Evolutionary conservation across 495 filamentous ascomycete genomes (phyloP).

Genomic region (Cercophora newfieldiana): DNA sequence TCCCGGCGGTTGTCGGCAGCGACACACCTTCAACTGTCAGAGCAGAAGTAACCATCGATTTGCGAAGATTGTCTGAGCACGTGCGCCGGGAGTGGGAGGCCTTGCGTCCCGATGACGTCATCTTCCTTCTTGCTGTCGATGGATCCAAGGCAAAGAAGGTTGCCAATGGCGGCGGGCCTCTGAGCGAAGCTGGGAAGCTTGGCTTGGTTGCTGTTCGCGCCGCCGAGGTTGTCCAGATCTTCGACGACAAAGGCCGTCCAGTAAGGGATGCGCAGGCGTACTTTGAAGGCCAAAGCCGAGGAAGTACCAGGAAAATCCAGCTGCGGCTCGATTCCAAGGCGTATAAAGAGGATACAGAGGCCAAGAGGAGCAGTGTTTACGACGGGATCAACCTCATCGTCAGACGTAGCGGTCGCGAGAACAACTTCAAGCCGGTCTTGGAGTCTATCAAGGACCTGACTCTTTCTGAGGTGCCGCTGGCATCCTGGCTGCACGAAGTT

Average conservation of each 20-base stretch:
- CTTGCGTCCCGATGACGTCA: slow-evolving; percentile 81
- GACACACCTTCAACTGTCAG: slow-evolving; percentile 80
- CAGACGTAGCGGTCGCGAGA: slow-evolving; percentile 82
- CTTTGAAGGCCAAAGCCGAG: slow-evolving; percentile 44
- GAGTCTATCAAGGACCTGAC: slow-evolving; percentile 87
- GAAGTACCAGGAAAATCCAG: slow-evolving; percentile 65
- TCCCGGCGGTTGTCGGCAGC: slow-evolving; percentile 81
- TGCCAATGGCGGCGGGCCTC: slow-evolving; percentile 53
- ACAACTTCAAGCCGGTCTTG: slow-evolving; percentile 94
- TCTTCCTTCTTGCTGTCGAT: slow-evolving; percentile 81
- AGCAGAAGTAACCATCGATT: slow-evolving; percentile 86
- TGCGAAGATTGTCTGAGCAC: slow-evolving; percentile 70
- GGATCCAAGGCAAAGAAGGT: slow-evolving; percentile 53
- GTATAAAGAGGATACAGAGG: slow-evolving; percentile 79
- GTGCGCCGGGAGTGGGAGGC: slow-evolving; percentile 89
- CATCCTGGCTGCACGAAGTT: slow-evolving; percentile 92
- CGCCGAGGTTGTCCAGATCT: slow-evolving; percentile 82
- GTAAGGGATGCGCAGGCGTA: slow-evolving; percentile 60
- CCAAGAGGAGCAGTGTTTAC: slow-evolving; percentile 71
- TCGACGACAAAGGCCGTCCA: slow-evolving; percentile 82
- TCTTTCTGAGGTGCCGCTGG: slow-evolving; percentile 80
- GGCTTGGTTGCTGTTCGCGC: slow-evolving; percentile 73
- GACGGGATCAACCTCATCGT: slow-evolving; percentile 84
- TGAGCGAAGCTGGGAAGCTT: slow-evolving; percentile 55
- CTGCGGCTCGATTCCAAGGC: slow-evolving; percentile 77